Conservation (phyloP, 2,329 filamentous ascomycete species). For the Penicillium aurantiogriseum region DNA sequence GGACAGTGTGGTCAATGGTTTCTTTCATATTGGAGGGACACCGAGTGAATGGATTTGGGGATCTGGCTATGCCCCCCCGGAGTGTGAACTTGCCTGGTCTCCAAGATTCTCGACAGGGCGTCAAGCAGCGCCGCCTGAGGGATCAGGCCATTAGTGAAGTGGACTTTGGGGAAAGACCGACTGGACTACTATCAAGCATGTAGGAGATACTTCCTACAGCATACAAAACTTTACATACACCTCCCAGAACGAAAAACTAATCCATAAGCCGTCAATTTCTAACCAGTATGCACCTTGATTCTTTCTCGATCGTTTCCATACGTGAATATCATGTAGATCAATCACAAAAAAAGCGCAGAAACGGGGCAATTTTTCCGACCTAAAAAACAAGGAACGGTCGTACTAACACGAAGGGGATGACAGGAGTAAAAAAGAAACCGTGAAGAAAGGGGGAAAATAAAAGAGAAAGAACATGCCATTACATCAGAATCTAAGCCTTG, state of each 20-base stretch:
- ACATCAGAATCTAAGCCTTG: constrained; percentile 46
- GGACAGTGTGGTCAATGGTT: background rate
- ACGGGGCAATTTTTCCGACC: constrained; percentile 16
- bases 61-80: background rate
- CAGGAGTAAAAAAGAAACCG: constrained; percentile 23
- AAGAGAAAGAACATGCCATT: constrained; percentile 35
- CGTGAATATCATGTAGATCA: constrained; percentile 17
- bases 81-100: background rate
- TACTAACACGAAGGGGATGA: constrained; percentile 15
- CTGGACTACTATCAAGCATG: background rate
- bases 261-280: constrained; percentile 15
- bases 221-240: background rate
- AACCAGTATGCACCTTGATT: constrained; percentile 15
- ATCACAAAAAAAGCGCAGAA: constrained; percentile 16
- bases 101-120: background rate
- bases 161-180: background rate
- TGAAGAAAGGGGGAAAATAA: constrained; percentile 15
- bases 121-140: background rate
- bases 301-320: constrained; percentile 17
- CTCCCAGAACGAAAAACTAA: constrained; percentile 3
- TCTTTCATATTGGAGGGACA: background rate
- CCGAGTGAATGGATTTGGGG: background rate
- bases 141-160: background rate
- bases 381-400: constrained; percentile 13
- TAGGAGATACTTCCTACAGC: background rate